Percentiles rank a stretch among this genome's conserved stretches.
phyloP scores from a whole-genome alignment of 345 rosid species.

The Hypericum androsaemum region DNA sequence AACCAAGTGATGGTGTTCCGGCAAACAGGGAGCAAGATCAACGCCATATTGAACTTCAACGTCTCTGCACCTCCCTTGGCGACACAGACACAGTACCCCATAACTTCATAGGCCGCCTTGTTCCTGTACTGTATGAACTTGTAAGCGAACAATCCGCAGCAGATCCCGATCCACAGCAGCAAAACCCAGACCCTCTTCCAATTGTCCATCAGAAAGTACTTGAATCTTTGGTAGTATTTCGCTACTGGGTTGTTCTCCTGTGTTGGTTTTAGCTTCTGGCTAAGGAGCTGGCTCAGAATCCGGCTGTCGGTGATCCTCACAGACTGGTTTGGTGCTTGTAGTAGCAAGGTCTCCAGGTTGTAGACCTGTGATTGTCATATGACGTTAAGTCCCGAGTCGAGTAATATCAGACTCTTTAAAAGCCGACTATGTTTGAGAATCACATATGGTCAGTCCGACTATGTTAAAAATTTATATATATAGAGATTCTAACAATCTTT shows the following conservation, averaged over 20 bases:
- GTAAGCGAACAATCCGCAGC: constrained; percentile 51
- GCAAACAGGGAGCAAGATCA: constrained; percentile 68
- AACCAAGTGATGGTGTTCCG: constrained; percentile 90
- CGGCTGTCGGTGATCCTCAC: constrained; percentile 57
- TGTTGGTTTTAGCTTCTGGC: constrained; percentile 76
- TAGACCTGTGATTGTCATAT: constrained; percentile 30
- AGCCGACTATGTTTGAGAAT: too few relatives aligned
- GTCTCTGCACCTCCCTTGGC: constrained; percentile 93
- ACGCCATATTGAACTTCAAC: constrained; percentile 80
- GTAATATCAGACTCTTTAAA: too few relatives aligned
- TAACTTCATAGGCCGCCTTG: constrained; percentile 44
- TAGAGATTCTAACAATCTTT: too few relatives aligned
- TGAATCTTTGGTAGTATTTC: constrained; percentile 30
- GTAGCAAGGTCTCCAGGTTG: constrained; percentile 55
- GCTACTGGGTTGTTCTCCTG: constrained; percentile 42
- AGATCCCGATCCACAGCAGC: constrained; percentile 58
- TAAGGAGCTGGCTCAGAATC: constrained; percentile 59
- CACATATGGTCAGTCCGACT: too few relatives aligned
- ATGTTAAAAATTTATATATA: not conserved
- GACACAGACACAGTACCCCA: constrained; percentile 80
- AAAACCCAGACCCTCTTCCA: constrained; percentile 84
- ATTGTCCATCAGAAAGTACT: constrained; percentile 65
- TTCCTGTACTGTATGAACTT: constrained; percentile 58
- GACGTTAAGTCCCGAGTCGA: too few relatives aligned
- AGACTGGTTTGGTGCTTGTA: constrained; percentile 77